These are phyloP conservation scores for Penicillium sp. DNA, from an alignment of 2,329 filamentous ascomycete genomes.

Conservation along the genomic window DNA sequence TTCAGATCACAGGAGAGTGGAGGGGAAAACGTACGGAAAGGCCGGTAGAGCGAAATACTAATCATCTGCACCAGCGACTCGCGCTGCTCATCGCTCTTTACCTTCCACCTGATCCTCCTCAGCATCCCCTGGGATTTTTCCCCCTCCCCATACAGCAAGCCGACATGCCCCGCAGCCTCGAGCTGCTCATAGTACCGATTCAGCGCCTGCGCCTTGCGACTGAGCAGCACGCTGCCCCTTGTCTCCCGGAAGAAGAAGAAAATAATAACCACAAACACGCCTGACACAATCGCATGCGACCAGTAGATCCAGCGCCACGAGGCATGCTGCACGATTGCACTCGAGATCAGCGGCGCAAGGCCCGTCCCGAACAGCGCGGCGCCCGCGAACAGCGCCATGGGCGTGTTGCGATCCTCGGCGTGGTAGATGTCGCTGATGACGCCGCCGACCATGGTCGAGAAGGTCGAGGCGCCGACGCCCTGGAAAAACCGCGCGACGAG, in stretches of 20 bases:
- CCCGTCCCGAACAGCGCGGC: constrained; percentile 79
- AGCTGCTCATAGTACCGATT: constrained; percentile 80
- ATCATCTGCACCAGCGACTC: constrained; percentile 72
- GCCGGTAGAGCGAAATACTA: constrained; percentile 72
- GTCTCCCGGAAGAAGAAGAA: constrained; percentile 79
- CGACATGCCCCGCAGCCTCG: constrained; percentile 67
- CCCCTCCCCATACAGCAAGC: constrained; percentile 53
- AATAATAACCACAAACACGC: constrained; percentile 66
- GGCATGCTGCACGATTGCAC: constrained; percentile 69
- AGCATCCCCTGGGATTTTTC: constrained; percentile 24
- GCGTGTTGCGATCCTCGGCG: constrained; percentile 77
- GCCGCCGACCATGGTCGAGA: constrained; percentile 90
- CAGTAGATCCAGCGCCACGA: constrained; percentile 90
- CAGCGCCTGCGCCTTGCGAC: constrained; percentile 71
- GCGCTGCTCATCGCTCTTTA: constrained; percentile 77
- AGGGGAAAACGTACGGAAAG: constrained; percentile 63
- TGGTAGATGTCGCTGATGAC: constrained; percentile 87
- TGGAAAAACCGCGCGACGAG: constrained; percentile 75
- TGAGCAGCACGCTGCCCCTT: constrained; percentile 77
- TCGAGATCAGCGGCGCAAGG: constrained; percentile 72
- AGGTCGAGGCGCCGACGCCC: constrained; percentile 75
- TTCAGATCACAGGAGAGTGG: neutral
- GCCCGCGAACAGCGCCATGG: constrained; percentile 89
- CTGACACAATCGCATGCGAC: constrained; percentile 75
- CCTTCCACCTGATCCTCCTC: constrained; percentile 76